Conservation (phyloP, 2,329 filamentous ascomycete genomes). For the Daldinia sp. region DNA sequence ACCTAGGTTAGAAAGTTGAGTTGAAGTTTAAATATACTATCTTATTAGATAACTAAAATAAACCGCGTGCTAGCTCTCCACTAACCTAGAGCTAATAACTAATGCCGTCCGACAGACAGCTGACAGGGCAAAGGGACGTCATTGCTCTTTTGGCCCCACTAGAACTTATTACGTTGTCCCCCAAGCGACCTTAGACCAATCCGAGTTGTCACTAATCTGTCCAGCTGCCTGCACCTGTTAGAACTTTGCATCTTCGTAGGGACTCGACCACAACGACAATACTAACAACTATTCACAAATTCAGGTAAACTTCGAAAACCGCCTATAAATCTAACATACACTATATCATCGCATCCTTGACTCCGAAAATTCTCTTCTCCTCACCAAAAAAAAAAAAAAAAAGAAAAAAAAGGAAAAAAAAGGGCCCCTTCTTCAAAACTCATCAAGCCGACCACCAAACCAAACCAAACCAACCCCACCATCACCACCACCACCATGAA, state of each 20-base stretch:
- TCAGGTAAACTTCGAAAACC: too few relatives aligned
- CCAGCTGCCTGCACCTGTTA: slow-evolving; percentile 21
- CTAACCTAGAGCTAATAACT: too few relatives aligned
- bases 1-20: too few relatives aligned
- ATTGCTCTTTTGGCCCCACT: slow-evolving; percentile 25
- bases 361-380: not conserved
- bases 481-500: slow-evolving; percentile 72
- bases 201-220: not conserved
- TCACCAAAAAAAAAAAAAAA: not conserved
- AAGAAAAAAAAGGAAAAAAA: too few relatives aligned
- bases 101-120: not conserved
- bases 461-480: not conserved
- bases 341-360: not conserved
- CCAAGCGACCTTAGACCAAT: not conserved
- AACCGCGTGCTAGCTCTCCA: too few relatives aligned
- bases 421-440: not conserved
- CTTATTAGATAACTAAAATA: too few relatives aligned
- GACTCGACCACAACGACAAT: not conserved
- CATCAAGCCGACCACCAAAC: not conserved
- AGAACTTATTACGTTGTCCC: slow-evolving; percentile 8
- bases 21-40: too few relatives aligned
- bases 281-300: not conserved
- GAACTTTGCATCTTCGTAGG: not conserved
- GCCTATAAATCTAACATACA: too few relatives aligned
- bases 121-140: slow-evolving; percentile 8